phyloP scores from a whole-genome alignment of 1,284 basidiomycete genomes.

The Takashimella koratensis region DNA sequence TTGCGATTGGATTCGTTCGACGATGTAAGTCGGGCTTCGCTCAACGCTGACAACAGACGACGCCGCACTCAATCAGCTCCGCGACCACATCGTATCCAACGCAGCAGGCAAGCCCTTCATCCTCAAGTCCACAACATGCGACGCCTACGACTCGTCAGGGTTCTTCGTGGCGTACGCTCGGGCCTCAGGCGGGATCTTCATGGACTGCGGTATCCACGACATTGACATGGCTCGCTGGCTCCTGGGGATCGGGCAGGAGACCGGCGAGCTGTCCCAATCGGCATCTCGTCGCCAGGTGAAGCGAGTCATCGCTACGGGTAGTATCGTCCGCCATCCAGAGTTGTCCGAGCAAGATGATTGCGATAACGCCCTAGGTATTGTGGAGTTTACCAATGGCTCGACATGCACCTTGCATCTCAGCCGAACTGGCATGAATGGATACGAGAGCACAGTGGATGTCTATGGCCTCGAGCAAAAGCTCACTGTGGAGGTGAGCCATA shows the following conservation, averaged over 20 bases:
- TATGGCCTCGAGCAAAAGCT: slow-evolving; percentile 15
- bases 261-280: neutral
- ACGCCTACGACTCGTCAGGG: slow-evolving; percentile 9
- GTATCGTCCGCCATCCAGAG: slow-evolving; percentile 18
- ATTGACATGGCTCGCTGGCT: slow-evolving; percentile 19
- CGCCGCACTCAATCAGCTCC: slow-evolving; percentile 3
- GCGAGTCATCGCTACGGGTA: slow-evolving; percentile 19
- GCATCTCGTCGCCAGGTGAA: slow-evolving; percentile 7
- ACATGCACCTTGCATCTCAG: slow-evolving; percentile 15
- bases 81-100: neutral
- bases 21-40: slow-evolving; percentile 8
- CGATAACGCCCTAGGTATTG: slow-evolving; percentile 21
- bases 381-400: slow-evolving; percentile 21
- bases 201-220: slow-evolving; percentile 28
- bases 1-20: slow-evolving; percentile 12
- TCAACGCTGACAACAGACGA: slow-evolving; percentile 3
- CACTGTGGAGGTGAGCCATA: slow-evolving; percentile 8
- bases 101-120: slow-evolving; percentile 13
- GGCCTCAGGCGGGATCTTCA: slow-evolving; percentile 22
- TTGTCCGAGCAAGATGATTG: slow-evolving; percentile 17
- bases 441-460: slow-evolving; percentile 12
- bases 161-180: slow-evolving; percentile 15
- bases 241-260: neutral
- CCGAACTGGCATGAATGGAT: slow-evolving; percentile 15
- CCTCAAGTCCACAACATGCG: slow-evolving; percentile 18